phyloP scores from a whole-genome alignment of 1,284 basidiomycete genomes.

The Apiotrichum laibachii region DNA sequence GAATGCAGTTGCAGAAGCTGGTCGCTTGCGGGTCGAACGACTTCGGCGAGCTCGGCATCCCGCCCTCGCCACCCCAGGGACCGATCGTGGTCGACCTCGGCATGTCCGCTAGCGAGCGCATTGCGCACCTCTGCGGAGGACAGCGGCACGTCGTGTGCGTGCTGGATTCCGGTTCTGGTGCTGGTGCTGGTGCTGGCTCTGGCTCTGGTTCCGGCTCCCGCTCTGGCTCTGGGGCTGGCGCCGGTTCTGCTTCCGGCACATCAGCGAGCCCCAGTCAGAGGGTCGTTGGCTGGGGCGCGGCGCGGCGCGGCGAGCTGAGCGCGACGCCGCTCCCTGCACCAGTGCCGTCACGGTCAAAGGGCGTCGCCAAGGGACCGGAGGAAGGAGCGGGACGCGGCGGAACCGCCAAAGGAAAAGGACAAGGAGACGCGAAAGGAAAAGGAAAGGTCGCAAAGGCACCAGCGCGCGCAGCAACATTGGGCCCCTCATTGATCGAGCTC shows the following conservation, averaged over 20 bases:
- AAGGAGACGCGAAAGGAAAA: slow-evolving; percentile 25
- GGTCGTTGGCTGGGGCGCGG: slow-evolving; percentile 75
- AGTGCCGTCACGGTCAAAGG: not conserved
- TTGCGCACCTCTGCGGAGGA: slow-evolving; percentile 59
- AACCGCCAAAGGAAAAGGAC: too few species aligned
- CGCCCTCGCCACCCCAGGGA: slow-evolving; percentile 34
- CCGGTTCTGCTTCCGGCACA: too few species aligned
- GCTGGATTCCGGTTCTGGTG: slow-evolving; percentile 47
- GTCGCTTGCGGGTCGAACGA: slow-evolving; percentile 78
- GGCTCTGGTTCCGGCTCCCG: too few species aligned
- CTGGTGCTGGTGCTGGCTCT: not conserved
- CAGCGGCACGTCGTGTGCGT: slow-evolving; percentile 64
- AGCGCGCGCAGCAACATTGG: slow-evolving; percentile 17
- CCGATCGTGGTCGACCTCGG: slow-evolving; percentile 23
- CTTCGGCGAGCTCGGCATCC: slow-evolving; percentile 71
- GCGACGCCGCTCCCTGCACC: slow-evolving; percentile 6
- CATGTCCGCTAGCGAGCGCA: slow-evolving; percentile 26
- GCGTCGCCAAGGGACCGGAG: too few species aligned
- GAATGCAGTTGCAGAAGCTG: slow-evolving; percentile 58
- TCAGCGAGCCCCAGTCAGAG: slow-evolving; percentile 24
- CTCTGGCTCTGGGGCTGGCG: too few species aligned
- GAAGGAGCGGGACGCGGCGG: too few species aligned
- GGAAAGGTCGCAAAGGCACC: slow-evolving; percentile 20
- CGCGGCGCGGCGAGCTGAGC: slow-evolving; percentile 65
- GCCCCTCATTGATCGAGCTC: slow-evolving; percentile 27